These are phyloP conservation scores for Aspergillus terreus DNA, from an alignment of 2,329 filamentous ascomycete genomes.

Conservation along the genomic window DNA sequence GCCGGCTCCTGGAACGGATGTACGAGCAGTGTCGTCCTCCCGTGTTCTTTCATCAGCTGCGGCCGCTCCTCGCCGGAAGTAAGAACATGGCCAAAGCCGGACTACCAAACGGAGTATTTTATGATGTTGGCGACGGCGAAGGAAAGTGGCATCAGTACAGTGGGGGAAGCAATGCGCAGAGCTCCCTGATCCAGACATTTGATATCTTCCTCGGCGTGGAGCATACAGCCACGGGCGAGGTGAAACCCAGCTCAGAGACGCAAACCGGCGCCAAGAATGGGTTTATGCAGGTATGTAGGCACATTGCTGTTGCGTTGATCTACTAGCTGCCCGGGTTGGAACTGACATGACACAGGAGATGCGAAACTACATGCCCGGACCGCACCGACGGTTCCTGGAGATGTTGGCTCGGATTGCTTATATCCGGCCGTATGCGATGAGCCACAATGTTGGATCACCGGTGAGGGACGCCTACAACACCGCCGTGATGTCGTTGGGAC, in stretches of 20 bases:
- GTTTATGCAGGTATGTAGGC: constrained; percentile 27
- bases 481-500: constrained; percentile 43
- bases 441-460: constrained; percentile 26
- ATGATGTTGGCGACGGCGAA: constrained; percentile 47
- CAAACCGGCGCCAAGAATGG: constrained; percentile 17
- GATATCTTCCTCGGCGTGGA: constrained; percentile 51
- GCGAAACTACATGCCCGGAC: constrained; percentile 53
- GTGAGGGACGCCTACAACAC: constrained; percentile 45
- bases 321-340: no score
- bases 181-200: constrained; percentile 52
- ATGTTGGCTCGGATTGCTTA: constrained; percentile 44
- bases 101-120: constrained; percentile 50
- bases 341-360: constrained; percentile 40
- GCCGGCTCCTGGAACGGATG: constrained; percentile 46
- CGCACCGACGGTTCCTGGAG: constrained; percentile 50
- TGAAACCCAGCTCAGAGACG: constrained; percentile 15
- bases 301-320: background rate
- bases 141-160: constrained; percentile 50
- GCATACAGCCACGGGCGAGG: constrained; percentile 40
- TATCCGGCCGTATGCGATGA: constrained; percentile 44
- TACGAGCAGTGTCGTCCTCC: constrained; percentile 48
- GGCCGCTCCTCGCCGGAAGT: constrained; percentile 50
- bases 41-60: constrained; percentile 51
- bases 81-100: constrained; percentile 53
- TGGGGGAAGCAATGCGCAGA: constrained; percentile 55